Conservation (phyloP, 352 stramenopile species). For the Pythium aphanidermatum region DNA sequence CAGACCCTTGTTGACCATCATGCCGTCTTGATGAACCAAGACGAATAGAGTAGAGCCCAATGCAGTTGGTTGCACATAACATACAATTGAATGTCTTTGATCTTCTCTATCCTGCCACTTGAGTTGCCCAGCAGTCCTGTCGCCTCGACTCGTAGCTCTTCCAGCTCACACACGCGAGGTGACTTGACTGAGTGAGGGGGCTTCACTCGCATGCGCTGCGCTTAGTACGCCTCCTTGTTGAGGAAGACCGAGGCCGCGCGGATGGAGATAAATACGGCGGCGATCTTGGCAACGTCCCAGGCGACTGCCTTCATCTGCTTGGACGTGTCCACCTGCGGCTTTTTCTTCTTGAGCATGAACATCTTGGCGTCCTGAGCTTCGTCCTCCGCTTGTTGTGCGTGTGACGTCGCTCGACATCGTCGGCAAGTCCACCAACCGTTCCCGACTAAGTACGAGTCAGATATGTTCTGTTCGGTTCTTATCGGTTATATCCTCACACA, state of each 20-base stretch:
- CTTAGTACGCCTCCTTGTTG: constrained; percentile 40
- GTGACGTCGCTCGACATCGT: too few relatives aligned
- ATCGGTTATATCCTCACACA: too few relatives aligned
- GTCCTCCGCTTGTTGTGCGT: background rate
- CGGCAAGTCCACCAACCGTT: constrained; percentile 14
- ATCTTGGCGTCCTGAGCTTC: too few relatives aligned
- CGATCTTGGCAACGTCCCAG: constrained; percentile 75
- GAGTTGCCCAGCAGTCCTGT: too few relatives aligned
- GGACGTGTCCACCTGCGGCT: constrained; percentile 67
- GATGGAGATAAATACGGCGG: constrained; percentile 65
- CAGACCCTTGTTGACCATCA: too few relatives aligned
- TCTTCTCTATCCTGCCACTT: constrained; percentile 1
- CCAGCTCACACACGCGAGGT: too few relatives aligned
- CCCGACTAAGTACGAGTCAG: constrained; percentile 21
- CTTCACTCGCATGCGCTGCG: too few relatives aligned
- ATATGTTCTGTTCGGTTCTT: too few relatives aligned
- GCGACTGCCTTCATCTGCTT: constrained; percentile 73
- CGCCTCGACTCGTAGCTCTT: too few relatives aligned
- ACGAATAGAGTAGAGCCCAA: background rate
- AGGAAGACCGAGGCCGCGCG: constrained; percentile 64
- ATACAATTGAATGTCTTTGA: constrained; percentile 6
- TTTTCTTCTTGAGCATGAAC: constrained; percentile 89
- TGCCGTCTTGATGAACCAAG: too few relatives aligned
- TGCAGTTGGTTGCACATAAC: constrained; percentile 1
- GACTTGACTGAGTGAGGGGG: too few relatives aligned